Evolutionary conservation across 2,329 filamentous ascomycete genomes (phyloP).

Genomic region (Pseudocercospora ulei): DNA sequence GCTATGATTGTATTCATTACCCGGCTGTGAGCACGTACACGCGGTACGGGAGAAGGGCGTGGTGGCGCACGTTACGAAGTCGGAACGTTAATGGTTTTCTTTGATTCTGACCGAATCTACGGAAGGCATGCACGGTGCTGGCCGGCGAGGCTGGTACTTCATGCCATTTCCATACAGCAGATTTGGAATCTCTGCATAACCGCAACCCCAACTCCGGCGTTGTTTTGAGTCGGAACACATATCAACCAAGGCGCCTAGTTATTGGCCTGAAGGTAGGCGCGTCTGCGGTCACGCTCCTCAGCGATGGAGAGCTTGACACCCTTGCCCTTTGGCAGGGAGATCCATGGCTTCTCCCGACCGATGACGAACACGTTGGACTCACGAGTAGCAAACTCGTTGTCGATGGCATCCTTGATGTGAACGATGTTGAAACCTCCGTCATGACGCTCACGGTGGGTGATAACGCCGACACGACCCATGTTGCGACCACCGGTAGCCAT

Average conservation of each 20-base stretch:
- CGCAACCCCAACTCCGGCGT: conserved; percentile 19
- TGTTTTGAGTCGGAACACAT: conserved; percentile 11
- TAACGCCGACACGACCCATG: conserved; percentile 99
- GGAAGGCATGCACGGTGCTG: conserved; percentile 5
- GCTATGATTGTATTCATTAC: no score
- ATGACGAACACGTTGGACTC: conserved; percentile 99
- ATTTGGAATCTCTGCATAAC: conserved; percentile 10
- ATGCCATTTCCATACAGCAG: conserved; percentile 16
- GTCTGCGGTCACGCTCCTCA: conserved; percentile 97
- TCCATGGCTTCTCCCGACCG: conserved; percentile 96
- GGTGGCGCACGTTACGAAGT: conserved; percentile 11
- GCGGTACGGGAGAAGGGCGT: no score
- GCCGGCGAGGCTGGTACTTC: conserved; percentile 15
- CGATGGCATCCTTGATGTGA: conserved; percentile 93
- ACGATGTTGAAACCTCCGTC: conserved; percentile 99
- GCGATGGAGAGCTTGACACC: conserved; percentile 99
- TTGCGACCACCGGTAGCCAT: conserved; percentile 99
- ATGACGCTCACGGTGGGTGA: conserved; percentile 99
- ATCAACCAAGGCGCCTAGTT: conserved; percentile 16
- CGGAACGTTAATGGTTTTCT: conserved; percentile 15
- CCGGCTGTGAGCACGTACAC: no score
- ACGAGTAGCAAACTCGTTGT: conserved; percentile 99
- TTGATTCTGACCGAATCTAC: conserved; percentile 16
- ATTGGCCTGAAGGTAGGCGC: conserved; percentile 53
- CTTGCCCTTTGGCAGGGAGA: conserved; percentile 99